phyloP scores from a whole-genome alignment of 2,329 filamentous ascomycete genomes.

The Talaromyces verruculosus region DNA sequence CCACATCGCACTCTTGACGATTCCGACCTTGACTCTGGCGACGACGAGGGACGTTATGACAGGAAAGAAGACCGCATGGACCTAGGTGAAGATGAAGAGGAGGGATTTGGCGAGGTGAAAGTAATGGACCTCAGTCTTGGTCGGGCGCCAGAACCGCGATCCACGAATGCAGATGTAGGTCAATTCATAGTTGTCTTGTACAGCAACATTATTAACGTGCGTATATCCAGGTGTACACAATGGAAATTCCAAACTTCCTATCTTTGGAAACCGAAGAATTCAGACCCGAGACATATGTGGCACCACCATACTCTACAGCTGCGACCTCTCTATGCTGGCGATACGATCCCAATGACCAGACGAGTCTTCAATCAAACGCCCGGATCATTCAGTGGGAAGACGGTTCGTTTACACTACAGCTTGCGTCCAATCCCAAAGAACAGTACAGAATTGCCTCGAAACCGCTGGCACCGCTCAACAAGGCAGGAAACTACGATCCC shows the following conservation, averaged over 20 bases:
- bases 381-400: constrained; percentile 67
- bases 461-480: constrained; percentile 57
- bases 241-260: constrained; percentile 64
- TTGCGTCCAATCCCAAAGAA: constrained; percentile 60
- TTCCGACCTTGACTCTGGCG: constrained; percentile 63
- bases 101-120: constrained; percentile 49
- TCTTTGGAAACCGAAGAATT: constrained; percentile 62
- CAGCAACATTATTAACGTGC: background rate
- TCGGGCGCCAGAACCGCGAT: constrained; percentile 58
- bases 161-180: constrained; percentile 42
- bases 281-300: constrained; percentile 60
- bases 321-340: constrained; percentile 66
- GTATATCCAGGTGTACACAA: constrained; percentile 55
- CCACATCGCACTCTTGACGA: constrained; percentile 56
- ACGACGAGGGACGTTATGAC: constrained; percentile 59
- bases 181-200: background rate
- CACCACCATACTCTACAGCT: constrained; percentile 63
- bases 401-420: constrained; percentile 64
- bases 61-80: constrained; percentile 50
- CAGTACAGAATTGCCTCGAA: constrained; percentile 62
- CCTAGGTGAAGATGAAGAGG: constrained; percentile 42
- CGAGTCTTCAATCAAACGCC: constrained; percentile 63
- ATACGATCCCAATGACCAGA: constrained; percentile 59
- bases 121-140: constrained; percentile 58
- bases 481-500: constrained; percentile 52